Percentiles rank a stretch among this genome's conserved stretches.
Conservation (phyloP, 768 basidiomycete genomes). For the Suillus decipiens region DNA sequence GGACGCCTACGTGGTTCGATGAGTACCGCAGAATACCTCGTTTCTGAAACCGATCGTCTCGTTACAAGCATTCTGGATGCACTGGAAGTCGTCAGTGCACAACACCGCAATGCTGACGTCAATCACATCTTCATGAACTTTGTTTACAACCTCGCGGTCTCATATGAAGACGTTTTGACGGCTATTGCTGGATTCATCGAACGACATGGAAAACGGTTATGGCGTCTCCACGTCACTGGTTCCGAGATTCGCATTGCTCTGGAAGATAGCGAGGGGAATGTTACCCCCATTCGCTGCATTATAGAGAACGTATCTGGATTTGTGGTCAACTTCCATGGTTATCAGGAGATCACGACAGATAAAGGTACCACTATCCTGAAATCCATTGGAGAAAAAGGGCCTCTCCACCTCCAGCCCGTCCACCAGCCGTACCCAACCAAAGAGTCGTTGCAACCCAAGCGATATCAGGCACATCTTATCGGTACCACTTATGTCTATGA, state of each 20-base stretch:
- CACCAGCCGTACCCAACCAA: constrained; percentile 94
- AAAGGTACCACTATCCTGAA: constrained; percentile 95
- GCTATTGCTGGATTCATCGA: constrained; percentile 99
- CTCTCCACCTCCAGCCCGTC: constrained; percentile 93
- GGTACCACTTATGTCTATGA: constrained; percentile 99
- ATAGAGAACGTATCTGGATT: constrained; percentile 99
- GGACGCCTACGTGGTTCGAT: constrained; percentile 90
- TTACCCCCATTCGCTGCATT: constrained; percentile 94
- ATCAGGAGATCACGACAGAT: constrained; percentile 97
- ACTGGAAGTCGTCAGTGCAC: constrained; percentile 88
- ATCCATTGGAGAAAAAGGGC: constrained; percentile 97
- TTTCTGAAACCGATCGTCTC: constrained; percentile 96
- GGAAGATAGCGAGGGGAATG: constrained; percentile 93
- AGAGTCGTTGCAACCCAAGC: constrained; percentile 97
- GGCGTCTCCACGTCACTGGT: constrained; percentile 97
- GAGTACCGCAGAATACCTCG: constrained; percentile 96
- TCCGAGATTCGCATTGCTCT: constrained; percentile 95
- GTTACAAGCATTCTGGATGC: constrained; percentile 94
- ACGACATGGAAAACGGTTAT: constrained; percentile 95
- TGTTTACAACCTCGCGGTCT: constrained; percentile 93
- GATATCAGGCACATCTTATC: constrained; percentile 97
- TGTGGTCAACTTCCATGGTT: constrained; percentile 97
- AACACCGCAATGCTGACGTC: constrained; percentile 91
- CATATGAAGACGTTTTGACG: constrained; percentile 94
- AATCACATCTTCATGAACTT: constrained; percentile 99